Evolutionary conservation across 2,329 filamentous ascomycete species (phyloP).

Genomic region (Fonsecaea nubica): DNA sequence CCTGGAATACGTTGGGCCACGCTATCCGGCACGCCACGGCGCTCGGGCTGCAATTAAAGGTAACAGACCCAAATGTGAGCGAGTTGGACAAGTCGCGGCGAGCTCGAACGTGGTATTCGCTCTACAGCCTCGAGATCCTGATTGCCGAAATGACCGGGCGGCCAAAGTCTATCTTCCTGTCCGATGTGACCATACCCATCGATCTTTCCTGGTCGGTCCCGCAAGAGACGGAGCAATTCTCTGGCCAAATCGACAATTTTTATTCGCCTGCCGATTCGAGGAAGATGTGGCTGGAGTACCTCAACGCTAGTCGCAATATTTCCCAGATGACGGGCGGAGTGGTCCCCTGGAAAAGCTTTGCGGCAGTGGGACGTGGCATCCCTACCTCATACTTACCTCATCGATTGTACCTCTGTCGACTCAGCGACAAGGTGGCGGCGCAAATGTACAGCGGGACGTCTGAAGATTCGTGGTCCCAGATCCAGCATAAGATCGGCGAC

Average conservation of each 20-base stretch:
- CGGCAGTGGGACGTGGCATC: constrained; percentile 22
- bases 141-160: constrained; percentile 41
- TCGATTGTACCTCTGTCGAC: constrained; percentile 25
- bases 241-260: not conserved
- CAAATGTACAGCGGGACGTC: constrained; percentile 26
- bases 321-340: constrained; percentile 27
- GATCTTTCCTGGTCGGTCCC: constrained; percentile 9
- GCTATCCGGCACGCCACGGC: constrained; percentile 41
- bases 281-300: constrained; percentile 29
- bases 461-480: constrained; percentile 30
- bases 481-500: constrained; percentile 30
- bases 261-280: constrained; percentile 11
- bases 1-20: constrained; percentile 42
- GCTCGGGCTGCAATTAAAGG: constrained; percentile 41
- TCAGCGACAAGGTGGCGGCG: constrained; percentile 34
- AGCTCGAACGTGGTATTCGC: constrained; percentile 40
- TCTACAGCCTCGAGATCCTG: constrained; percentile 40
- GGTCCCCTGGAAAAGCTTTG: constrained; percentile 31
- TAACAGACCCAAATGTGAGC: constrained; percentile 30
- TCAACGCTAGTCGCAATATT: constrained; percentile 19
- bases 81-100: constrained; percentile 31
- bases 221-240: not conserved
- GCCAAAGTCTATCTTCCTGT: constrained; percentile 37
- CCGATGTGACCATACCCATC: constrained; percentile 37
- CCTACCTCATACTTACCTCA: constrained; percentile 27